Evolutionary conservation across 441 rosid species (phyloP), one percentile per base, ranked within the genome.

Genomic region (Gossypium schwendimanii): DNA sequence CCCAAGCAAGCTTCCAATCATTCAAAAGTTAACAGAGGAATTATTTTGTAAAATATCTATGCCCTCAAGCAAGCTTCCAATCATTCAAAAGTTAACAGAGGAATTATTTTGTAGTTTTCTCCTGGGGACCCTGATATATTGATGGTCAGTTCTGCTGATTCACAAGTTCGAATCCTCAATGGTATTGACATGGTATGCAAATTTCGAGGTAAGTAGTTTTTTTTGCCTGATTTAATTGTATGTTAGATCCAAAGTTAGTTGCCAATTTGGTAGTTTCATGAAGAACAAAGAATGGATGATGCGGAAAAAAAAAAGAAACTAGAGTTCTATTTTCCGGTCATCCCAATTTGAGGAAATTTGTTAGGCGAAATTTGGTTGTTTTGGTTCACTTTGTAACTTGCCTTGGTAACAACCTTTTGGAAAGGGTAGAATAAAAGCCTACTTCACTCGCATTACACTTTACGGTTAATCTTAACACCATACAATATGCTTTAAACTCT

Each of bases 131-230:
- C 79, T 1, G 76, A 73, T 72, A 81, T 79, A 77, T 14, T 85
- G 45, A 79, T 85, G 81, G 81, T 85, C 53, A 79, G 81, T 24
- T 81, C 84, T 68, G 86, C 86, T 21, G 86, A 85, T 82, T 82
- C 88, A 18, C 69, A 73, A 49, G 76, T 85, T 33, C 76, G 82
- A 62, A 74, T 85, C 41, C 72, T 85, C 44, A 73, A 74, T 6
- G 81, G 79, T 8, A 58, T 65, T 54, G 82, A 82, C 63, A 75
- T 77, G 58, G 75, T 79, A 55, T 71, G 78, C 81, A 82, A 85
- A 66, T 78, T 79, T 57, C 69, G 64, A 49, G 86, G 88, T 81
- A 2, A 28, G 83, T 33, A 57, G 45, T 18, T 76, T 31, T 75
- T 72, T 75, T 72, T 24, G 15, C 49, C 69, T 75, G 26, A 36